These are phyloP conservation scores for Aurinia saxatilis DNA, from an alignment of 345 rosid species.

Conservation along the genomic window DNA sequence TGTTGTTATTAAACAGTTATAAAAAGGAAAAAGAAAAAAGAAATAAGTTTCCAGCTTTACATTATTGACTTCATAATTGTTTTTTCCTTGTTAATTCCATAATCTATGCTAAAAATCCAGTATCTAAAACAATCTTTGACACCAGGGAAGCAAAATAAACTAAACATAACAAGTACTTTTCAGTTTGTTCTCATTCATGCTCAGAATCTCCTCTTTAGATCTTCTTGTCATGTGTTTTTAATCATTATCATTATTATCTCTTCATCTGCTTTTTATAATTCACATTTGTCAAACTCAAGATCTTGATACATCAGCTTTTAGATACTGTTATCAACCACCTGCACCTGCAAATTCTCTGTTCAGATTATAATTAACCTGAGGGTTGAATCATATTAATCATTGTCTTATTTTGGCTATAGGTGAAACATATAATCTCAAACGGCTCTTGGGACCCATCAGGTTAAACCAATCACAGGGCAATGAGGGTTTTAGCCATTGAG, in stretches of 20 bases:
- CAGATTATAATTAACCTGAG: conserved; percentile 18
- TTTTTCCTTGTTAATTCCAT: conserved; percentile 20
- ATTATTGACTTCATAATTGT: conserved; percentile 21
- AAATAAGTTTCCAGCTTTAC: conserved; percentile 17
- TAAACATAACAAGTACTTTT: conserved; percentile 1
- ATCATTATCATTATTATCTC: conserved; percentile 19
- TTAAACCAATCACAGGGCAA: conserved; percentile 3
- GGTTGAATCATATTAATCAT: background rate
- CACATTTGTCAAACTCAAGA: conserved; percentile 23
- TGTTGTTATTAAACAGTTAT: background rate
- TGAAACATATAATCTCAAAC: conserved; percentile 13
- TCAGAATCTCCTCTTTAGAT: conserved; percentile 31
- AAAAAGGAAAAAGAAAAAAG: background rate
- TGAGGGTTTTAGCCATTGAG: conserved; percentile 47
- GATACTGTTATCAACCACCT: conserved; percentile 21
- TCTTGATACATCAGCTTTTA: conserved; percentile 19
- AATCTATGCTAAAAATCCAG: conserved; percentile 43
- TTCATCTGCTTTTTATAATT: background rate
- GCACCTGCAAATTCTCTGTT: conserved; percentile 9
- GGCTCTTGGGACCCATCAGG: conserved; percentile 24
- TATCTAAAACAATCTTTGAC: conserved; percentile 34
- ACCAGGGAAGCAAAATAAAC: conserved; percentile 15
- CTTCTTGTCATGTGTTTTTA: conserved; percentile 23
- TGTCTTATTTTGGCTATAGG: conserved; percentile 13
- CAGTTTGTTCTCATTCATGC: conserved; percentile 29